Conservation (phyloP, 352 stramenopile genomes). For the Pythium diclinum region DNA sequence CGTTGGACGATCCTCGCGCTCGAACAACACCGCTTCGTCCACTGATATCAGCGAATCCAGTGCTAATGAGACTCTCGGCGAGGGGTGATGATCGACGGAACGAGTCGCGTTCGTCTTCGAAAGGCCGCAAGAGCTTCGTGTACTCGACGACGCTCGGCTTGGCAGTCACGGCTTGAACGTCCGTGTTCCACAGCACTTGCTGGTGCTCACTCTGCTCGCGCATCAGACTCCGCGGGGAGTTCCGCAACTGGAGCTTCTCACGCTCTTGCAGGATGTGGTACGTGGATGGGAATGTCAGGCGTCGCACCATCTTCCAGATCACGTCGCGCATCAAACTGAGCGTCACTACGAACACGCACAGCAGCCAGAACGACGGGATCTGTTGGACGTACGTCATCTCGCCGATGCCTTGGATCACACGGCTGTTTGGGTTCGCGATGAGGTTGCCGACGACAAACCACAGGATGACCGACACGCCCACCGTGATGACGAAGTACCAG, state of each 20-base stretch:
- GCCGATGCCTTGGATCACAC: slow-evolving; percentile 56
- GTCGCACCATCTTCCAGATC: slow-evolving; percentile 73
- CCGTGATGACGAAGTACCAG: slow-evolving; percentile 64
- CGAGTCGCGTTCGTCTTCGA: slow-evolving; percentile 53
- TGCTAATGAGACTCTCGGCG: slow-evolving; percentile 49
- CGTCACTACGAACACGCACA: slow-evolving; percentile 55
- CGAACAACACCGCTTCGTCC: slow-evolving; percentile 40
- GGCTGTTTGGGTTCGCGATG: slow-evolving; percentile 45
- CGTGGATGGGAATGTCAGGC: slow-evolving; percentile 55
- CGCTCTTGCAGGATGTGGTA: slow-evolving; percentile 82
- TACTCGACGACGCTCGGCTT: slow-evolving; percentile 43
- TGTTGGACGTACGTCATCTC: slow-evolving; percentile 69
- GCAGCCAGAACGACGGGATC: slow-evolving; percentile 56
- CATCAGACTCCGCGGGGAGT: slow-evolving; percentile 54
- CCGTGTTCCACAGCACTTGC: slow-evolving; percentile 23
- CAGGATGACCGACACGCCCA: slow-evolving; percentile 48
- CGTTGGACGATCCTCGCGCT: slow-evolving; percentile 50
- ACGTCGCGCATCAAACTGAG: slow-evolving; percentile 63
- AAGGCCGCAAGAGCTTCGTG: slow-evolving; percentile 38
- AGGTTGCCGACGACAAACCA: slow-evolving; percentile 70
- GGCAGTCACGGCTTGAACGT: slow-evolving; percentile 31
- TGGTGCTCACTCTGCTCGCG: slow-evolving; percentile 24
- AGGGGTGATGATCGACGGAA: slow-evolving; percentile 58
- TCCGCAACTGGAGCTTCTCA: slow-evolving; percentile 57
- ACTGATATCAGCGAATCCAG: slow-evolving; percentile 12